A percentile compares a stretch with the other conserved stretches of the same genome.
phyloP scores from a whole-genome alignment of 2,329 filamentous ascomycete species.

The Paecilomyces sp. region DNA sequence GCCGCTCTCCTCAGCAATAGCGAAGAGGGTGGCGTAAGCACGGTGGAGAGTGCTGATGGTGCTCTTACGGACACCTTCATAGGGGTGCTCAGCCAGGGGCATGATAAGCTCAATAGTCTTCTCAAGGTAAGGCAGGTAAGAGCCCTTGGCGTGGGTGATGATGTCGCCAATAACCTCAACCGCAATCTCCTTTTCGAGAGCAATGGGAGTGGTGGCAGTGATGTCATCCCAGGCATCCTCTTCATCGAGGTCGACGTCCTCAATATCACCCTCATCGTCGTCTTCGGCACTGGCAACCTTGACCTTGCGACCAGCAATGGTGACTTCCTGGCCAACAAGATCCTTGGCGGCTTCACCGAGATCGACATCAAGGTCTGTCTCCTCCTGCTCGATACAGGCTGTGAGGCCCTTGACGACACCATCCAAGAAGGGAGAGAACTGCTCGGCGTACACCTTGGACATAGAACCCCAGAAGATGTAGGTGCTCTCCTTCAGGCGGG shows the following conservation, averaged over 20 bases:
- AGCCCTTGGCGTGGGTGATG: constrained; percentile 74
- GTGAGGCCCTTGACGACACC: constrained; percentile 54
- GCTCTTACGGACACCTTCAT: constrained; percentile 89
- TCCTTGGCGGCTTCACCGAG: constrained; percentile 68
- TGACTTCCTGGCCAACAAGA: constrained; percentile 67
- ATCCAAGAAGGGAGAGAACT: constrained; percentile 40
- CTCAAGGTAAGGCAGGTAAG: constrained; percentile 78
- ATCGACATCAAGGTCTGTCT: constrained; percentile 70
- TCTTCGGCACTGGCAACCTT: constrained; percentile 64
- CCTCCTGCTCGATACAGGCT: constrained; percentile 80
- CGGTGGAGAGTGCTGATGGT: constrained; percentile 89
- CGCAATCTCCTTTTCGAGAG: constrained; percentile 95
- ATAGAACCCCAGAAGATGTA: constrained; percentile 96
- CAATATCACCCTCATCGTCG: constrained; percentile 55
- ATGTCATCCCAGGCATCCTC: constrained; percentile 81
- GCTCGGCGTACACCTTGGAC: constrained; percentile 82
- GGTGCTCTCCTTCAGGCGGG: constrained; percentile 86
- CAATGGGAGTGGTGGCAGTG: constrained; percentile 76
- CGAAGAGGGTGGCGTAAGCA: constrained; percentile 84
- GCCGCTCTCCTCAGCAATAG: constrained; percentile 73
- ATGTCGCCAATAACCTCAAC: constrained; percentile 92
- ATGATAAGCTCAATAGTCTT: constrained; percentile 76
- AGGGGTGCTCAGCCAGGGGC: constrained; percentile 77
- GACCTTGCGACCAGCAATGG: constrained; percentile 75
- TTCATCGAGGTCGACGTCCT: constrained; percentile 64